Percentiles rank a stretch among this genome's conserved stretches.
Evolutionary conservation across 176 grass and related monocot species (phyloP).

Genomic region (Raddia guianensis): DNA sequence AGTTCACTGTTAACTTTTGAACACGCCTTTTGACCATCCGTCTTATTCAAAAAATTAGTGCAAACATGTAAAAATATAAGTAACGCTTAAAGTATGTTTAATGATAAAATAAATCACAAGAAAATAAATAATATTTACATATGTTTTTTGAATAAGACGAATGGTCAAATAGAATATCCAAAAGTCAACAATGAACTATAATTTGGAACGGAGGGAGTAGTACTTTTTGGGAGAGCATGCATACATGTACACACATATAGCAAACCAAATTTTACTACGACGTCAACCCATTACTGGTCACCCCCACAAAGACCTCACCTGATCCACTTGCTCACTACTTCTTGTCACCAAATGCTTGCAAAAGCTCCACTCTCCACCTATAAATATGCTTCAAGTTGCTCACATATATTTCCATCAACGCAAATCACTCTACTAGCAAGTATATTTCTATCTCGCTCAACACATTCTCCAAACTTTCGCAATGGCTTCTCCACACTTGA

Average conservation of each 20-base stretch:
- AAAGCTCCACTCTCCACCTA: not conserved
- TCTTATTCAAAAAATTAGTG: too few relatives aligned
- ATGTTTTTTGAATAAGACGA: too few relatives aligned
- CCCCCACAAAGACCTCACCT: not conserved
- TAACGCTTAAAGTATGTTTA: too few relatives aligned
- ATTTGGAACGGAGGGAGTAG: too few relatives aligned
- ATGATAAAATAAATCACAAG: too few relatives aligned
- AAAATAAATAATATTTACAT: too few relatives aligned
- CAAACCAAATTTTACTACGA: not conserved
- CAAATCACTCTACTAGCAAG: not conserved
- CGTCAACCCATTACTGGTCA: not conserved
- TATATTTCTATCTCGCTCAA: not conserved
- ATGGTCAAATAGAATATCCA: too few relatives aligned
- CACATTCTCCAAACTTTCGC: not conserved
- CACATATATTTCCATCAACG: conserved; percentile 9
- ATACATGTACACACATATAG: not conserved
- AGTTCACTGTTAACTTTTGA: too few relatives aligned
- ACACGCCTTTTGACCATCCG: too few relatives aligned
- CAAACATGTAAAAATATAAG: too few relatives aligned
- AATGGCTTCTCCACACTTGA: not conserved
- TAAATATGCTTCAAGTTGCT: conserved; percentile 25
- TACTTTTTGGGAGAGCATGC: not conserved
- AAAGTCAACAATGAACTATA: too few relatives aligned
- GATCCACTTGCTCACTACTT: conserved; percentile 24
- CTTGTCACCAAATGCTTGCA: conserved; percentile 1